phyloP scores from a whole-genome alignment of 371 early-diverging fungal species.

The Mucor lusitanicus region DNA sequence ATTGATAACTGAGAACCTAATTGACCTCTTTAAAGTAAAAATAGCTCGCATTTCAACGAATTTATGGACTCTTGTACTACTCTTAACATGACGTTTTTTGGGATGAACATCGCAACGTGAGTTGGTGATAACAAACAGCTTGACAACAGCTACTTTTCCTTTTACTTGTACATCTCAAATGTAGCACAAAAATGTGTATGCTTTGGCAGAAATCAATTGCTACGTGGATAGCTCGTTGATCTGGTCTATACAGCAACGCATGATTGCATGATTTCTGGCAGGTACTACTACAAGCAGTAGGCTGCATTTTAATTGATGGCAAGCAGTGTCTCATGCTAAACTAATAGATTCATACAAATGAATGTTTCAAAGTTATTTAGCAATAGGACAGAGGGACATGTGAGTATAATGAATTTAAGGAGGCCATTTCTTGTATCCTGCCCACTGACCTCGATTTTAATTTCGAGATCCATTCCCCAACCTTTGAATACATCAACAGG shows the following conservation, averaged over 20 bases:
- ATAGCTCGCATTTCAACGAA: not conserved
- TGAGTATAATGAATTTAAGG: not conserved
- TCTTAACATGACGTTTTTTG: not conserved
- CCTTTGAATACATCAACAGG: not conserved
- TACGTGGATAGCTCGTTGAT: not conserved
- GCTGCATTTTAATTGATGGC: no score
- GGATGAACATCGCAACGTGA: not conserved
- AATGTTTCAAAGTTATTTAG: not conserved
- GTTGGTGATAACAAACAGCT: not conserved
- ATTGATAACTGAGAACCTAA: not conserved
- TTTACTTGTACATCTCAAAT: not conserved
- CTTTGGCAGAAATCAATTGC: not conserved
- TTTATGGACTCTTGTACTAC: not conserved
- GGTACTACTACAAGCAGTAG: no score
- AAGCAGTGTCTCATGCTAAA: no score
- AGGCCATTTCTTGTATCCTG: not conserved
- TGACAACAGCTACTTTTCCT: not conserved
- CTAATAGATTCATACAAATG: not conserved
- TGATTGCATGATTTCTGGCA: no score
- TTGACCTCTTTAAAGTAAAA: not conserved
- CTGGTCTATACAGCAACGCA: not conserved
- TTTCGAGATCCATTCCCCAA: not conserved
- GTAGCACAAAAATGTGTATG: not conserved
- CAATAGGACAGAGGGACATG: no score
- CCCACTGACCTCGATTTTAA: slow-evolving; percentile 1